These are phyloP conservation scores for Cutaneotrichosporon spelunceum DNA, from an alignment of 1,284 basidiomycete genomes.

Conservation along the genomic window DNA sequence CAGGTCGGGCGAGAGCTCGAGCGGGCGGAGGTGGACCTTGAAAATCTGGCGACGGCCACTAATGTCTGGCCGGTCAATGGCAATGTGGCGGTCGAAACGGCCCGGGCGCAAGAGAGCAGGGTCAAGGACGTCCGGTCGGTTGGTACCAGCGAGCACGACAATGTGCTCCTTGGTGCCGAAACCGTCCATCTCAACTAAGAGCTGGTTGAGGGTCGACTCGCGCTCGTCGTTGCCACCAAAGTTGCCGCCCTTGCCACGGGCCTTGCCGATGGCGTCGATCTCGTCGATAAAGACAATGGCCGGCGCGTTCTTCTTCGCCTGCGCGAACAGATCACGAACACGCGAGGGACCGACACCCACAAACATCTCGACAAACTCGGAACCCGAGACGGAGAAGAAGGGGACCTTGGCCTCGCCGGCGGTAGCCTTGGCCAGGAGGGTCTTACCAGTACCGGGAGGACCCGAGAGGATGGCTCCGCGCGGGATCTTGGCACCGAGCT, in stretches of 20 bases:
- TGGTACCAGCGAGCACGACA: conserved; percentile 94
- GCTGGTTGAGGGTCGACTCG: conserved; percentile 95
- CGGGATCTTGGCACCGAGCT: conserved; percentile 96
- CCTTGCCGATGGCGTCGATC: conserved; percentile 97
- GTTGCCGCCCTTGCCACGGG: conserved; percentile 79
- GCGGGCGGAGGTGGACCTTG: conserved; percentile 83
- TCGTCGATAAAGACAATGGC: conserved; percentile 86
- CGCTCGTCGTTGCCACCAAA: conserved; percentile 97
- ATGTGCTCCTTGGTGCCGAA: conserved; percentile 95
- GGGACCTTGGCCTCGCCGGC: conserved; percentile 96
- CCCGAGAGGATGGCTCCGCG: conserved; percentile 97
- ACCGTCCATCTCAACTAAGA: conserved; percentile 99
- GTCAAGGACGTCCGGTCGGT: conserved; percentile 93
- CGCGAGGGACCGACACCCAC: conserved; percentile 97
- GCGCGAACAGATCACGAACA: conserved; percentile 94
- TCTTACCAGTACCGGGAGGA: conserved; percentile 98
- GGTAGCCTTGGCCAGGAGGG: conserved; percentile 94
- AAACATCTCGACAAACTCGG: conserved; percentile 99
- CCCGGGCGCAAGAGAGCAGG: conserved; percentile 93
- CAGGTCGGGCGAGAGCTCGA: conserved; percentile 65
- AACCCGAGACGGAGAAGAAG: conserved; percentile 97
- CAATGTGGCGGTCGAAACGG: conserved; percentile 95
- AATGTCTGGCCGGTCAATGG: conserved; percentile 93
- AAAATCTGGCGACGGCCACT: conserved; percentile 92
- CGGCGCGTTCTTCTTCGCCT: conserved; percentile 94